Evolutionary conservation across 2,329 filamentous ascomycete genomes (phyloP).

Genomic region (Calonectria multiphialidica): DNA sequence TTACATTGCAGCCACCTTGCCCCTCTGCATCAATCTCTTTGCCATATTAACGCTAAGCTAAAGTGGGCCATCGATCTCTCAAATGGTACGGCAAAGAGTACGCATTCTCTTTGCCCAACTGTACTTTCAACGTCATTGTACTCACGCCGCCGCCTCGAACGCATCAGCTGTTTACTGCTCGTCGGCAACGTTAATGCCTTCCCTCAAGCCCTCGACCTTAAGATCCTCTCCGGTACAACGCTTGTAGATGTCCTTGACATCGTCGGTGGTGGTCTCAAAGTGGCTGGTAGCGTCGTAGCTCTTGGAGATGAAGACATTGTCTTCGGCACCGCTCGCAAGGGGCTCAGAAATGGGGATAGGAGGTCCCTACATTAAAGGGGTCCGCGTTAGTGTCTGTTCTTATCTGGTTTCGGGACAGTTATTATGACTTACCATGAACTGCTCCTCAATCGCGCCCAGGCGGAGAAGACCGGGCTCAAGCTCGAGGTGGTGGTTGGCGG

Average conservation of each 20-base stretch:
- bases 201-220: slow-evolving; percentile 87
- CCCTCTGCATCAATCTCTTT: slow-evolving; percentile 21
- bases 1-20: slow-evolving; percentile 29
- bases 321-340: slow-evolving; percentile 81
- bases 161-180: slow-evolving; percentile 60
- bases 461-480: slow-evolving; percentile 92
- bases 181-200: slow-evolving; percentile 80
- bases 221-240: slow-evolving; percentile 87
- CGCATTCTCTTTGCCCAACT: slow-evolving; percentile 6
- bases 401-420: background rate
- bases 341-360: slow-evolving; percentile 97
- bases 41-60: slow-evolving; percentile 24
- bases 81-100: slow-evolving; percentile 18
- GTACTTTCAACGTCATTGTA: slow-evolving; percentile 20
- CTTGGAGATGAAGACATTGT: slow-evolving; percentile 98
- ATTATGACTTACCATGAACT: slow-evolving; percentile 82
- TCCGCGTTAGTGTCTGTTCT: background rate
- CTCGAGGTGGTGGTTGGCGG: slow-evolving; percentile 95
- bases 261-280: slow-evolving; percentile 92
- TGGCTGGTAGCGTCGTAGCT: slow-evolving; percentile 98
- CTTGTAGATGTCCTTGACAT: slow-evolving; percentile 93
- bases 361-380: slow-evolving; percentile 63
- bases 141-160: slow-evolving; percentile 1
- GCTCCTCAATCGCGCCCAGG: slow-evolving; percentile 94
- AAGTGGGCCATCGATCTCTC: slow-evolving; percentile 21